Evolutionary conservation across 768 basidiomycete species (phyloP).

Genomic region (Lentinula sp.): DNA sequence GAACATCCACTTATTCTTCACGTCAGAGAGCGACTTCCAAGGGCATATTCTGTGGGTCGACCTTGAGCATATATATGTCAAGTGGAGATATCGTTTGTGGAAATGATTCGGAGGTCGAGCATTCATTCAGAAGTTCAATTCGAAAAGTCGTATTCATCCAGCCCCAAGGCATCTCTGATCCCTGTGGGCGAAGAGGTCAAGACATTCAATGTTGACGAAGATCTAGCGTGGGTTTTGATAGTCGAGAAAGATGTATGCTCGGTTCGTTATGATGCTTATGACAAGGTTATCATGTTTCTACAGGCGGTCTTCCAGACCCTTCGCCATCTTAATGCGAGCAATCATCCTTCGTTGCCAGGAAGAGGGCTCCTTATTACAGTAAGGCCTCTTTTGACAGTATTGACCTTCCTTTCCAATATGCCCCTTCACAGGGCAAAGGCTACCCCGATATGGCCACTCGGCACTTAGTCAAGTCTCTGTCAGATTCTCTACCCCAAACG

Average conservation of each 20-base stretch:
- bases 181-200: constrained; percentile 71
- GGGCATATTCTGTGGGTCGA: constrained; percentile 74
- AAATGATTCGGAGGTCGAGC: constrained; percentile 54
- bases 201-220: constrained; percentile 46
- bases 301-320: constrained; percentile 96
- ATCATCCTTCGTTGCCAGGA: constrained; percentile 45
- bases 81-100: constrained; percentile 45
- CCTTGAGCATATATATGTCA: constrained; percentile 50
- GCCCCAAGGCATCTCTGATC: constrained; percentile 62
- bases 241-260: constrained; percentile 85
- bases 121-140: not conserved
- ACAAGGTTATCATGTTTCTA: not conserved
- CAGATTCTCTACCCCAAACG: constrained; percentile 57
- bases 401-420: not conserved
- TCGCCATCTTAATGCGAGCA: constrained; percentile 49
- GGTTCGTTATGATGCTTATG: not conserved
- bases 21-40: constrained; percentile 81
- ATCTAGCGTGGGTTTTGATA: constrained; percentile 73
- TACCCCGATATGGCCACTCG: constrained; percentile 94
- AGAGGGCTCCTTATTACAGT: constrained; percentile 79
- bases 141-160: not conserved
- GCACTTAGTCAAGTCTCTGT: constrained; percentile 70
- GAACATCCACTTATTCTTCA: constrained; percentile 5
- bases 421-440: constrained; percentile 74
- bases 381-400: constrained; percentile 4